phyloP scores from a whole-genome alignment of 2,329 filamentous ascomycete genomes.

The Chlorencoelia australis region DNA sequence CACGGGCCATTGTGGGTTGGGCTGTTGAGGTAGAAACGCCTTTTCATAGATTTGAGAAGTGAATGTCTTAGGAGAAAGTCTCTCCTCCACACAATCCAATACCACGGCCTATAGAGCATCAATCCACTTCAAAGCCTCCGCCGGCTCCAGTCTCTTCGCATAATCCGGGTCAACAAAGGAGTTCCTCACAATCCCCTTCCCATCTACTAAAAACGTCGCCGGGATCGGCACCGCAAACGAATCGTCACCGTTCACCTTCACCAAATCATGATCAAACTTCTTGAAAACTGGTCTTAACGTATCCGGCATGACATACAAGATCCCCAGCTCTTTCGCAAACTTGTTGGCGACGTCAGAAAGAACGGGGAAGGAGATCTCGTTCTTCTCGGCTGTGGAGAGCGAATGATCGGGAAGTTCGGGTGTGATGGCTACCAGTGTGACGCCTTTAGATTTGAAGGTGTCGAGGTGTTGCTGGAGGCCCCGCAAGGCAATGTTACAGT shows the following conservation, averaged over 20 bases:
- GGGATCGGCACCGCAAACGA: slow-evolving; percentile 31
- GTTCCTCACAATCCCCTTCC: slow-evolving; percentile 29
- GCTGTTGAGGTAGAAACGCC: too few species aligned
- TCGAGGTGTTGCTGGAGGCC: slow-evolving; percentile 29
- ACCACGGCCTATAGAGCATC: too few species aligned
- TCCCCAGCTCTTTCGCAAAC: slow-evolving; percentile 29
- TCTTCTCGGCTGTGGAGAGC: slow-evolving; percentile 31
- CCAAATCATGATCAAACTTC: slow-evolving; percentile 25
- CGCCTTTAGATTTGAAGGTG: slow-evolving; percentile 29
- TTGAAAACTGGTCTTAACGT: slow-evolving; percentile 22
- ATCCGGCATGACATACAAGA: slow-evolving; percentile 28
- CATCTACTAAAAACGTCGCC: slow-evolving; percentile 31
- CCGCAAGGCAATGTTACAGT: slow-evolving; percentile 33
- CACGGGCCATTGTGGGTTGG: too few species aligned
- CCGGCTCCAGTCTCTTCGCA: slow-evolving; percentile 29
- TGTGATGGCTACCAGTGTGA: slow-evolving; percentile 33
- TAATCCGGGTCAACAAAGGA: slow-evolving; percentile 30
- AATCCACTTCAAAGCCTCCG: slow-evolving; percentile 28
- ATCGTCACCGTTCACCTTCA: slow-evolving; percentile 30
- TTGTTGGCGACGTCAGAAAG: slow-evolving; percentile 31
- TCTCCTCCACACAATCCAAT: too few species aligned
- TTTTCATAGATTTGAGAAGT: too few species aligned
- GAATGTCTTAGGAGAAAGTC: too few species aligned
- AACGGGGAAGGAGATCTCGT: slow-evolving; percentile 32
- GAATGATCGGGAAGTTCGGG: slow-evolving; percentile 32